Evolutionary conservation across 345 rosid genomes (phyloP), one percentile per base, ranked within the genome.

Genomic region (Bruguiera parviflora): DNA sequence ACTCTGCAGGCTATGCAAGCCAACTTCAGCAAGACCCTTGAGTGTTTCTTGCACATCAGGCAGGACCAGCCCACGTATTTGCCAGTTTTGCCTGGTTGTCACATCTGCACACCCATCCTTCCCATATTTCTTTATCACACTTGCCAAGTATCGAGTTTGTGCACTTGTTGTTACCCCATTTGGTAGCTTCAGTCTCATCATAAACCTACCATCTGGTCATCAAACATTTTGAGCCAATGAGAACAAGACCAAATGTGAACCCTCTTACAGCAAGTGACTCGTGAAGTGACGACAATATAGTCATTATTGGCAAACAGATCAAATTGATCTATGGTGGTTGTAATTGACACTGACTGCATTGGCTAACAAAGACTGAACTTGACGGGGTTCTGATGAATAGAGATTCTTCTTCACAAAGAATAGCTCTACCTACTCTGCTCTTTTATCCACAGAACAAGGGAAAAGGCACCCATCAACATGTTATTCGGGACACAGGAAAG

Each of bases 51-150:
- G 97, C 16, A 94, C 98, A 79, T 94, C 98, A 53, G 92, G 87
- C 53, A 94, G 73, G 39, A 88, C 87, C 71, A 89, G 96, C 18
- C 97, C 97, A 3, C 98, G 90, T 22, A 94, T 91, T 80, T 94
- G 98, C 98, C 97, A 94, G 77, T 91, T 94, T 77, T 89, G 98
- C 75, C 98, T 83, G 0, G 97, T 94, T 2, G 98, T 94, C 37
- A 94, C 89, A 75, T 94, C 98, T 0, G 88, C 97, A 56, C 97
- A 94, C 2, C 98, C 98, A n/a, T 94, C 97, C 73, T 85, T 79
- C 6, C 97, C 96, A 33, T 94, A 91, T 71, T 89, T 94, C 71
- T 82, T 88, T 18, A 94, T 91, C 75, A 88, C 96, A 68, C 93
- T 91, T 0, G 96, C 97, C 47, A 94, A 64, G 77, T 88, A 94